Evolutionary conservation across 805 yeast genomes (phyloP).

Genomic region (Metschnikowia baotianmanensis): DNA sequence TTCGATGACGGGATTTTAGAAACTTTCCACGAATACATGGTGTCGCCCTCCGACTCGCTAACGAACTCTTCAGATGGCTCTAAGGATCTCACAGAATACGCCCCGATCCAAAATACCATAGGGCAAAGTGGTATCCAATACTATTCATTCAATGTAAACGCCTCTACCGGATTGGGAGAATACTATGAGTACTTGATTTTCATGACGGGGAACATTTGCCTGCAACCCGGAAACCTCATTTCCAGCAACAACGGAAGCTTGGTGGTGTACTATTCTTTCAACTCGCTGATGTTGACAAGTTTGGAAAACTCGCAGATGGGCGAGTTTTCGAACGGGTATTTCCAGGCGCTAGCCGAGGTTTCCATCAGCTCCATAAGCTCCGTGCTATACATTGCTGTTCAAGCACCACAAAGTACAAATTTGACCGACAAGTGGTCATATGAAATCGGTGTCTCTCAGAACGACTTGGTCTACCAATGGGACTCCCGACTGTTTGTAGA

Average conservation of each 20-base stretch:
- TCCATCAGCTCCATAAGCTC: conserved; percentile 19
- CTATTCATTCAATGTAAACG: conserved; percentile 44
- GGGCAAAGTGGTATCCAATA: conserved; percentile 38
- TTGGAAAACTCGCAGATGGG: conserved; percentile 29
- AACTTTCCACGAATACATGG: conserved; percentile 1
- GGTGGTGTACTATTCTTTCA: conserved; percentile 40
- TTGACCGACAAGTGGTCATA: conserved; percentile 51
- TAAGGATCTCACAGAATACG: conserved; percentile 34
- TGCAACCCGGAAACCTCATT: conserved; percentile 27
- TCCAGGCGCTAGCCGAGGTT: conserved; percentile 39
- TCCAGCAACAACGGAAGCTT: conserved; percentile 24
- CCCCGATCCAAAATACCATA: conserved; percentile 36
- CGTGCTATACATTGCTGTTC: conserved; percentile 36
- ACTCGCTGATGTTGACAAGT: conserved; percentile 31
- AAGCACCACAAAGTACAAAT: conserved; percentile 41
- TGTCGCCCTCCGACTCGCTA: not conserved
- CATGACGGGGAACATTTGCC: conserved; percentile 51
- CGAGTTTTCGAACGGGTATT: conserved; percentile 33
- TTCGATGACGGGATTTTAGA: conserved; percentile 1
- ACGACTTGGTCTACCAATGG: conserved; percentile 67
- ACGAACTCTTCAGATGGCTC: conserved; percentile 8
- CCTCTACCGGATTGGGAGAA: conserved; percentile 44
- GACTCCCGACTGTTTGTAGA: conserved; percentile 54
- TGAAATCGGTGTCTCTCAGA: conserved; percentile 63
- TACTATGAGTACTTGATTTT: conserved; percentile 48